phyloP scores from a whole-genome alignment of 768 basidiomycete genomes.

The Flagelloscypha sp. region DNA sequence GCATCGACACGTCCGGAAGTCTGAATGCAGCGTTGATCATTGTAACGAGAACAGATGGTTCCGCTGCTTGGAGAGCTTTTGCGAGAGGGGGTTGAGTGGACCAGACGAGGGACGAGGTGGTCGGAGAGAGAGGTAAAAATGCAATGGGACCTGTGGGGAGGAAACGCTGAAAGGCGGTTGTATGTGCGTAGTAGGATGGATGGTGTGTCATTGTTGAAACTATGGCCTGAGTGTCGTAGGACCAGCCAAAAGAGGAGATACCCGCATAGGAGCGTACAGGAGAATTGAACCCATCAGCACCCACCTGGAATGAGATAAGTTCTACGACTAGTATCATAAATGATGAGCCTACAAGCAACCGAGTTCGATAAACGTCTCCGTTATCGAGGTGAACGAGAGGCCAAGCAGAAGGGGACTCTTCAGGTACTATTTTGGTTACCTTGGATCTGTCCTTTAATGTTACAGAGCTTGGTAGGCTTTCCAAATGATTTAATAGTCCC shows the following conservation, averaged over 20 bases:
- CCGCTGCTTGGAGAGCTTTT: slow-evolving; percentile 56
- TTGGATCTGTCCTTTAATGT: slow-evolving; percentile 64
- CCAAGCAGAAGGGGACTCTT: slow-evolving; percentile 57
- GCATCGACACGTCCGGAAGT: slow-evolving; percentile 64
- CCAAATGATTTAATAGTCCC: slow-evolving; percentile 63
- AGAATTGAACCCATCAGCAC: slow-evolving; percentile 93
- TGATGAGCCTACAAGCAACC: slow-evolving; percentile 57
- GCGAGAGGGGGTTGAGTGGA: slow-evolving; percentile 77
- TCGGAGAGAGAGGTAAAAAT: slow-evolving; percentile 80
- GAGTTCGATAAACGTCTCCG: slow-evolving; percentile 53
- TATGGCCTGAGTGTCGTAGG: slow-evolving; percentile 81
- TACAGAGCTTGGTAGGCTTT: slow-evolving; percentile 39
- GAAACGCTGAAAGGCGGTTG: slow-evolving; percentile 89
- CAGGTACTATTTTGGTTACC: slow-evolving; percentile 63
- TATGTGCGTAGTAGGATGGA: slow-evolving; percentile 55
- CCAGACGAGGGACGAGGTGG: slow-evolving; percentile 87
- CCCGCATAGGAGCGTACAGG: slow-evolving; percentile 83
- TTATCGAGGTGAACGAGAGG: slow-evolving; percentile 71
- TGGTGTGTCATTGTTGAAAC: slow-evolving; percentile 82
- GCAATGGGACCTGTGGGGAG: slow-evolving; percentile 93
- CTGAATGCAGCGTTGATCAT: slow-evolving; percentile 93
- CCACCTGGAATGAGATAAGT: slow-evolving; percentile 47
- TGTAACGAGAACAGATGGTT: slow-evolving; percentile 49
- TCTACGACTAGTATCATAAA: neutral
- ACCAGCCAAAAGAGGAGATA: slow-evolving; percentile 86